Conservation (phyloP, 1,284 basidiomycete genomes). For the Pyrrhoderma lamaoense region DNA sequence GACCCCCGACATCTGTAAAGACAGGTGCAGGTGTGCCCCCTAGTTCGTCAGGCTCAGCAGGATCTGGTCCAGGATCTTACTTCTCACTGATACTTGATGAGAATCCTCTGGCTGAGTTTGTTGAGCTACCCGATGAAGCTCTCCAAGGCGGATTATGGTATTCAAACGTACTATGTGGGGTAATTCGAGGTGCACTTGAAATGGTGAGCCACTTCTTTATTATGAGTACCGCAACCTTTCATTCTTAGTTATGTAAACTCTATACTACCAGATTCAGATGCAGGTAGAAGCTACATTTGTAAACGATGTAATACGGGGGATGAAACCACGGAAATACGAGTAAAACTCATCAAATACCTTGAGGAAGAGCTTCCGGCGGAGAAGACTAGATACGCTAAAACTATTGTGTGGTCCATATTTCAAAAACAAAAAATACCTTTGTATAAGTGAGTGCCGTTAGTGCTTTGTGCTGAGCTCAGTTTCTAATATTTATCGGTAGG, state of each 20-base stretch:
- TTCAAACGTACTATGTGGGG: slow-evolving; percentile 92
- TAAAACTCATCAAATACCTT: slow-evolving; percentile 83
- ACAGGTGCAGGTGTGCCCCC: slow-evolving; percentile 36
- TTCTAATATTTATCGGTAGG: neutral
- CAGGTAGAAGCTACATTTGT: slow-evolving; percentile 90
- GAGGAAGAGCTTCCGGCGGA: slow-evolving; percentile 89
- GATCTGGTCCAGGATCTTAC: slow-evolving; percentile 36
- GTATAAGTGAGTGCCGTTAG: slow-evolving; percentile 1
- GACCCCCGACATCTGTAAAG: slow-evolving; percentile 40
- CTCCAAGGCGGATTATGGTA: slow-evolving; percentile 93
- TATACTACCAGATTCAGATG: slow-evolving; percentile 75
- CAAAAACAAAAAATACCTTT: neutral
- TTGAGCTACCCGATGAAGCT: slow-evolving; percentile 91
- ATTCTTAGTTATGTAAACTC: neutral
- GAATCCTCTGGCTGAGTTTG: slow-evolving; percentile 96
- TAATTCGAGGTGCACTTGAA: slow-evolving; percentile 88
- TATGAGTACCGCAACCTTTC: neutral
- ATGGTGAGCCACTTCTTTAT: slow-evolving; percentile 64
- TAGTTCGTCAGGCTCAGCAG: slow-evolving; percentile 20
- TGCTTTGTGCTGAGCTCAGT: neutral
- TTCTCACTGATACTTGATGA: slow-evolving; percentile 90
- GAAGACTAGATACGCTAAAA: slow-evolving; percentile 49
- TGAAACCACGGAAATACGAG: slow-evolving; percentile 89
- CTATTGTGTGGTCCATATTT: neutral
- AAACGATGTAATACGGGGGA: slow-evolving; percentile 91